phyloP scores from a whole-genome alignment of 352 stramenopile species.

The Globisporangium cederbergense region DNA sequence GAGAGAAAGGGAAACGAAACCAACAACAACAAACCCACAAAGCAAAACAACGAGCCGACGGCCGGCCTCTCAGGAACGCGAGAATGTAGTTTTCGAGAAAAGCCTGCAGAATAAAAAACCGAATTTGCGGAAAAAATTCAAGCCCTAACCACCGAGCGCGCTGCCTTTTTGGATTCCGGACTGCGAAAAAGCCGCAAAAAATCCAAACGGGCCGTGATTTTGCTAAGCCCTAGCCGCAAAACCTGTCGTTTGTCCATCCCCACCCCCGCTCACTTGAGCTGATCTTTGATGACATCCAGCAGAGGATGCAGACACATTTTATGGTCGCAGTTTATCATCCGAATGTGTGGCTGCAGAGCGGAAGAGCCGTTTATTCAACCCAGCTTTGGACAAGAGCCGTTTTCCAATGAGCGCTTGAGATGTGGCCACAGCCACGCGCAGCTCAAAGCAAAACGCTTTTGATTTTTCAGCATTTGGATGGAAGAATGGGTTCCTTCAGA shows the following conservation, averaged over 20 bases:
- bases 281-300: not conserved
- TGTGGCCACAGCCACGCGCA: not conserved
- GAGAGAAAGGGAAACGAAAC: constrained; percentile 20
- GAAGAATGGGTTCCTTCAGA: not conserved
- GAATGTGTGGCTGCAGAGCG: not conserved
- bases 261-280: not conserved
- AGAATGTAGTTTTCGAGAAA: not conserved
- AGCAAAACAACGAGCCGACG: not conserved
- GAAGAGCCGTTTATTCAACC: too few relatives aligned
- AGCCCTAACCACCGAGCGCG: too few relatives aligned
- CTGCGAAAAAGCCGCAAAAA: too few relatives aligned
- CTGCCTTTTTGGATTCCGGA: too few relatives aligned
- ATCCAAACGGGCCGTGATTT: too few relatives aligned
- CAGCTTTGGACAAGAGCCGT: not conserved
- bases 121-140: not conserved
- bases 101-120: not conserved
- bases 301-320: not conserved
- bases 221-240: too few relatives aligned
- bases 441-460: not conserved
- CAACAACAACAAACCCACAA: not conserved
- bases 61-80: not conserved
- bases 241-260: too few relatives aligned
- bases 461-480: not conserved
- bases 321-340: not conserved
- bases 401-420: not conserved